phyloP scores from a whole-genome alignment of 2,329 filamentous ascomycete genomes.

The Fonsecaea monophora region DNA sequence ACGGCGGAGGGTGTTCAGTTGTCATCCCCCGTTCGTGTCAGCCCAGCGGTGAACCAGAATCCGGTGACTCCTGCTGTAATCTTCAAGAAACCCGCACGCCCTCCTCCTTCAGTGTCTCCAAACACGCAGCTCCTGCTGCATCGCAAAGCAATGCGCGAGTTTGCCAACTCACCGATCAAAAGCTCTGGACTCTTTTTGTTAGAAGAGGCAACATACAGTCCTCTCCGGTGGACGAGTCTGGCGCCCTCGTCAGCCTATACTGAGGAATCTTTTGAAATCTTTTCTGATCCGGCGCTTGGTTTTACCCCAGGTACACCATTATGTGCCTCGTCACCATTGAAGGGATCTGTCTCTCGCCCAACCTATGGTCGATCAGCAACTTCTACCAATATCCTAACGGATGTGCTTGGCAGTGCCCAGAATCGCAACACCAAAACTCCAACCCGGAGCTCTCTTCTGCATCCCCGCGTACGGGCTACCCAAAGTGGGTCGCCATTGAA shows the following conservation, averaged over 20 bases:
- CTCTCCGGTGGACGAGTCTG: slow-evolving; percentile 59
- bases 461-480: slow-evolving; percentile 32
- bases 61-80: slow-evolving; percentile 48
- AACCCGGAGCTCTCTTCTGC: slow-evolving; percentile 45
- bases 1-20: slow-evolving; percentile 29
- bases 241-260: slow-evolving; percentile 48
- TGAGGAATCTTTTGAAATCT: slow-evolving; percentile 63
- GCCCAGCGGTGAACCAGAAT: slow-evolving; percentile 21
- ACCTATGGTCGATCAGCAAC: slow-evolving; percentile 58
- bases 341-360: slow-evolving; percentile 57
- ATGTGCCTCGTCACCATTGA: slow-evolving; percentile 60
- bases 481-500: slow-evolving; percentile 35
- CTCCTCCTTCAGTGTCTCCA: slow-evolving; percentile 81
- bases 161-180: slow-evolving; percentile 78
- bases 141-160: slow-evolving; percentile 77
- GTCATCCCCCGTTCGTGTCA: slow-evolving; percentile 37
- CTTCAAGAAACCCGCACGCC: slow-evolving; percentile 73
- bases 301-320: slow-evolving; percentile 47
- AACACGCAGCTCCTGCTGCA: slow-evolving; percentile 92
- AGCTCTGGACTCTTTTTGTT: slow-evolving; percentile 51
- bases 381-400: slow-evolving; percentile 57
- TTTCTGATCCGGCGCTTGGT: slow-evolving; percentile 52
- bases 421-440: slow-evolving; percentile 47
- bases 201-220: slow-evolving; percentile 53
- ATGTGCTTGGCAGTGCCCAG: slow-evolving; percentile 50